Evolutionary conservation across 139 green algal species (phyloP), one percentile per base, ranked within the genome.

Genomic region (Haematococcus sp.): DNA sequence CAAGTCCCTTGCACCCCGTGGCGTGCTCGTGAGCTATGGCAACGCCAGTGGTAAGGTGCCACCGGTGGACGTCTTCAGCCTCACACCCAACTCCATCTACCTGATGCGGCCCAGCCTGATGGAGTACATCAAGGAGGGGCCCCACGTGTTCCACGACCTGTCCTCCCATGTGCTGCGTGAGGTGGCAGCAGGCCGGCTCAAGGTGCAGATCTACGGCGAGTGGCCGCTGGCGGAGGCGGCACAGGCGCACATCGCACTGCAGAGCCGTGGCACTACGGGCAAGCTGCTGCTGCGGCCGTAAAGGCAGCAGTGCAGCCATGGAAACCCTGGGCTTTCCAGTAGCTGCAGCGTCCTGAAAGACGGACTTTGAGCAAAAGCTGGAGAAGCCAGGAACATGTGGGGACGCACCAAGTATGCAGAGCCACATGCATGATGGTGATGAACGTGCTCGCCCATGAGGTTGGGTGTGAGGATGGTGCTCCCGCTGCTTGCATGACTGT

Each of bases 31-130:
- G 0, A 68, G 30, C 1, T 84, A 72, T 65, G 78, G 78, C 11
- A 84, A 84, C 31, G 78, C 78, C 1, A 72, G 51, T 11, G 78
- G 78, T 19, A 84, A 84, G 63, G 71, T 76, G 59, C 4, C 56
- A 7, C 27, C 1, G 27, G 44, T 76, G 40, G 59, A 76, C 59
- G 63, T 69, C 43, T 51, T 64, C 25, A 46, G 40, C 15, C 59
- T 76, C 1, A 55, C 19, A 5, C 43, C 54, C 43, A 63, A 70
- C 59, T 69, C 59, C 71, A 63, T 75, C 34, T 33, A 58, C 5
- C 69, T 68, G 30, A 67, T 75, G 55, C 59, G 71, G 43, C 46
- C 71, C 32, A 54, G 60, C 3, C 71, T 77, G 31, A 66, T 33
- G 55, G 71, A 71, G 43, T 77, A 66, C 49, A 20, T 77, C 31